Evolutionary conservation across 208 protist species (phyloP).

Genomic region (Strigomonas oncopelti): DNA sequence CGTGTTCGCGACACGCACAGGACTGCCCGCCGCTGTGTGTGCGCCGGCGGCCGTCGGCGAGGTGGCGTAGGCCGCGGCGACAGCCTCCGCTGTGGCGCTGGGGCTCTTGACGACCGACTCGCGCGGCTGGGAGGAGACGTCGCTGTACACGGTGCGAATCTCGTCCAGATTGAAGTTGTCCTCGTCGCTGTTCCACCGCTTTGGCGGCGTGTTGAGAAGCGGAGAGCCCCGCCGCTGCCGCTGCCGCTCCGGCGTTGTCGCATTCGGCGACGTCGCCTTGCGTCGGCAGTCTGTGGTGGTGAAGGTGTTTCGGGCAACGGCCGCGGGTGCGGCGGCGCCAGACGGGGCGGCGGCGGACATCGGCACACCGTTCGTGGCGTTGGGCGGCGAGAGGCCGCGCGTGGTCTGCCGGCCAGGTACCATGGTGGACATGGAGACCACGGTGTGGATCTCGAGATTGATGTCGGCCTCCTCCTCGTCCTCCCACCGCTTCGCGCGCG

Average conservation of each 20-base stretch:
- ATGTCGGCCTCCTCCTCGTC: constrained; percentile 3
- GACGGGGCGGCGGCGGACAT: neutral
- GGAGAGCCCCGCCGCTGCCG: too few relatives aligned
- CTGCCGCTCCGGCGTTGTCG: neutral
- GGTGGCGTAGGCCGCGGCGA: constrained; percentile 23
- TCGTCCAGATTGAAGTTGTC: constrained; percentile 25
- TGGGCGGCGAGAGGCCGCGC: neutral
- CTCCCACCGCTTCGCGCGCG: constrained; percentile 31
- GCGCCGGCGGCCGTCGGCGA: neutral
- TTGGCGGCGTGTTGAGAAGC: too few relatives aligned
- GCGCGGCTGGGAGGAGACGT: constrained; percentile 17
- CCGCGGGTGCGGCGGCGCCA: neutral
- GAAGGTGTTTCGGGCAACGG: constrained; percentile 21
- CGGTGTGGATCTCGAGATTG: constrained; percentile 38
- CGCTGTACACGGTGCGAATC: constrained; percentile 30
- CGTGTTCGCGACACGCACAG: constrained; percentile 6
- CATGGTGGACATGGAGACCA: constrained; percentile 39
- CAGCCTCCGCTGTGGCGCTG: constrained; percentile 13
- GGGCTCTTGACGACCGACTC: constrained; percentile 12
- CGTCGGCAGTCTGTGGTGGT: constrained; percentile 23
- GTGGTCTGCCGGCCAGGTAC: neutral
- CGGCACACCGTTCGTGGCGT: neutral
- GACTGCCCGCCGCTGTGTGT: neutral
- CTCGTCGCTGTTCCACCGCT: too few relatives aligned
- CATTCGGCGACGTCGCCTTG: neutral